Conservation (phyloP, 2,329 filamentous ascomycete genomes). For the Cadophora sp. region DNA sequence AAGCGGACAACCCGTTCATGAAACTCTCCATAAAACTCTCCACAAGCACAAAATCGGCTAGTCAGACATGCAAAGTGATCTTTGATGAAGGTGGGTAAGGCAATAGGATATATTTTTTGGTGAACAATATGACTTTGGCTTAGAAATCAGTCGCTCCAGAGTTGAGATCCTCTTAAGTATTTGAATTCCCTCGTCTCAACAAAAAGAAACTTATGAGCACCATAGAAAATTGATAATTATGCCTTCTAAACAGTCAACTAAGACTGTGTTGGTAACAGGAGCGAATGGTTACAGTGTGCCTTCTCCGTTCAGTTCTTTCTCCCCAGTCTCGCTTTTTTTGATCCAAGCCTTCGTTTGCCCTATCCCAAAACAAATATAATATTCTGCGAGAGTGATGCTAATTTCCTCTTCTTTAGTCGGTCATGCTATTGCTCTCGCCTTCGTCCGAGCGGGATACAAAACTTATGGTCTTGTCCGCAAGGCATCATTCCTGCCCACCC, state of each 20-base stretch:
- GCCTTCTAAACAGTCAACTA: background rate
- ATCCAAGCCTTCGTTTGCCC: no score
- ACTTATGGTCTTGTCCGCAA: slow-evolving; percentile 54
- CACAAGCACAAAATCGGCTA: background rate
- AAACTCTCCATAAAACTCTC: background rate
- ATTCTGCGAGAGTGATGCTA: no score
- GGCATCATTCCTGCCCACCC: slow-evolving; percentile 38
- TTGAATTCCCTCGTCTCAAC: background rate
- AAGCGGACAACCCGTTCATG: background rate
- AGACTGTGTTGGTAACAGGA: slow-evolving; percentile 53
- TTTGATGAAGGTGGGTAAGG: background rate
- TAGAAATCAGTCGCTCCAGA: background rate
- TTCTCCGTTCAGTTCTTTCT: background rate
- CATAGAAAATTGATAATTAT: background rate
- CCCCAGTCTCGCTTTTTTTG: background rate
- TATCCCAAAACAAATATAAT: no score
- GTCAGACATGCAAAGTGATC: background rate
- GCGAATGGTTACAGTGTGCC: slow-evolving; percentile 53
- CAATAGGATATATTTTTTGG: background rate
- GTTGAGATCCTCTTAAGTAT: background rate
- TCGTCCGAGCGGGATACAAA: slow-evolving; percentile 52
- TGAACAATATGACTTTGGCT: background rate
- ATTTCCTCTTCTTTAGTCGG: slow-evolving; percentile 43
- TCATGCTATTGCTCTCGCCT: slow-evolving; percentile 52
- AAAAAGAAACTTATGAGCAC: background rate